phyloP scores from a whole-genome alignment of 495 filamentous ascomycete species.

The Penicillium coffeae region DNA sequence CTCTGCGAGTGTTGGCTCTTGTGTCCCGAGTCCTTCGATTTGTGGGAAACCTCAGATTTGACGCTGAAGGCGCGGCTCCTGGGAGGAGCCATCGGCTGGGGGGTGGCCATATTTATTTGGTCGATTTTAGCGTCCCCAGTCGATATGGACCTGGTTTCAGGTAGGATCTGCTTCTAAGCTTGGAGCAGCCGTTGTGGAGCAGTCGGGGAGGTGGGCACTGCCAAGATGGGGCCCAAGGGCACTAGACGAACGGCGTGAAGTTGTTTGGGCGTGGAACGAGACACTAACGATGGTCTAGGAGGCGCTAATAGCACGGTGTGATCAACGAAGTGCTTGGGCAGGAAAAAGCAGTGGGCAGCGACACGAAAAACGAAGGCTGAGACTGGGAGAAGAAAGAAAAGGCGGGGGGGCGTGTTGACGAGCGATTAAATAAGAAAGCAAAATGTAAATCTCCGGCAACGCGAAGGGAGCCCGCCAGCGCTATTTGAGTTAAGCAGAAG shows the following conservation, averaged over 20 bases:
- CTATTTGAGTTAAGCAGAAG: not conserved
- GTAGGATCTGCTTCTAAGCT: slow-evolving; percentile 24
- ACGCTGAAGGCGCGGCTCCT: slow-evolving; percentile 59
- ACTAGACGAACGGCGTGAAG: slow-evolving; percentile 7
- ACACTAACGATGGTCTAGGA: slow-evolving; percentile 3
- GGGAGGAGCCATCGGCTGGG: slow-evolving; percentile 28
- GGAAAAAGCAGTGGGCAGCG: not conserved
- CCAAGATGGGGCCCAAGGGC: slow-evolving; percentile 26
- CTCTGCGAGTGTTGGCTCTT: slow-evolving; percentile 66
- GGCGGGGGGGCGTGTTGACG: not conserved
- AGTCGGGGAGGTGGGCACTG: slow-evolving; percentile 34
- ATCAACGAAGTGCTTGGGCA: slow-evolving; percentile 3
- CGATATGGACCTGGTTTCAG: slow-evolving; percentile 30
- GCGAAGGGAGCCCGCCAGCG: not conserved
- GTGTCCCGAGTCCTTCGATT: slow-evolving; percentile 43
- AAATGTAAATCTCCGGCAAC: too few relatives aligned
- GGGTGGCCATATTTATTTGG: slow-evolving; percentile 35
- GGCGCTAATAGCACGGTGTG: slow-evolving; percentile 4
- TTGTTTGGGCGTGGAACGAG: slow-evolving; percentile 3
- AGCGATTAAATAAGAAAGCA: not conserved
- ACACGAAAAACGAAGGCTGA: not conserved
- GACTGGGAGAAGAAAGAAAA: not conserved
- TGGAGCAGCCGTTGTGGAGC: slow-evolving; percentile 34
- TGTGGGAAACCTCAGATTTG: slow-evolving; percentile 63
- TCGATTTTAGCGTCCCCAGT: slow-evolving; percentile 33